Percentiles rank a stretch among this genome's conserved stretches.
These are phyloP conservation scores for Microascus cirrosus DNA, from an alignment of 2,329 filamentous ascomycete species.

Conservation along the genomic window DNA sequence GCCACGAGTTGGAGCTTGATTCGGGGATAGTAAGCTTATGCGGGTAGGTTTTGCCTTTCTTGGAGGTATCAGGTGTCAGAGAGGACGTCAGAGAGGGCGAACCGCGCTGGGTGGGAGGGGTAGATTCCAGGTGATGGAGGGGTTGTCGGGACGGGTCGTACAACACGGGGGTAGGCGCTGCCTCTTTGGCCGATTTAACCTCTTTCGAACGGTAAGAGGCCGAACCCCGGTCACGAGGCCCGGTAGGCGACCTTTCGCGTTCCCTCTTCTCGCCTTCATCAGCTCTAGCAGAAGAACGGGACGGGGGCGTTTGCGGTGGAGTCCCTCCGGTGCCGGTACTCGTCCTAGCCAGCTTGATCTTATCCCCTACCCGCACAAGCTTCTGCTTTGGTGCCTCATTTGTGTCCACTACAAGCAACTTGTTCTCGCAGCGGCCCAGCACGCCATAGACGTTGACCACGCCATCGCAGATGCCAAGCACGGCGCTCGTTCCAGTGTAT, in stretches of 20 bases:
- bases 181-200: neutral
- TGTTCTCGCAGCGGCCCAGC: constrained; percentile 56
- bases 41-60: neutral
- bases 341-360: neutral
- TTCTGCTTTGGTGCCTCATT: constrained; percentile 29
- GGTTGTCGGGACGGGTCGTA: neutral
- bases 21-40: constrained; percentile 2
- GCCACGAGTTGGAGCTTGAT: neutral
- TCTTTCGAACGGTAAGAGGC: neutral
- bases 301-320: neutral
- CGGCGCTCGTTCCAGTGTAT: constrained; percentile 64
- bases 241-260: neutral
- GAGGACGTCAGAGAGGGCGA: neutral
- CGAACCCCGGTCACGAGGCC: neutral
- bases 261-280: neutral
- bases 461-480: constrained; percentile 54
- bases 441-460: constrained; percentile 59
- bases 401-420: constrained; percentile 58
- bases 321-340: neutral
- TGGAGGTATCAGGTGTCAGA: neutral
- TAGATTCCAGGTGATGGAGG: neutral
- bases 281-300: neutral
- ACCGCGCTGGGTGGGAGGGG: neutral
- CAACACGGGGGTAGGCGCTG: neutral
- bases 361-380: constrained; percentile 17